Conservation (phyloP, 345 rosid genomes). For the Gossypium herbaceum region DNA sequence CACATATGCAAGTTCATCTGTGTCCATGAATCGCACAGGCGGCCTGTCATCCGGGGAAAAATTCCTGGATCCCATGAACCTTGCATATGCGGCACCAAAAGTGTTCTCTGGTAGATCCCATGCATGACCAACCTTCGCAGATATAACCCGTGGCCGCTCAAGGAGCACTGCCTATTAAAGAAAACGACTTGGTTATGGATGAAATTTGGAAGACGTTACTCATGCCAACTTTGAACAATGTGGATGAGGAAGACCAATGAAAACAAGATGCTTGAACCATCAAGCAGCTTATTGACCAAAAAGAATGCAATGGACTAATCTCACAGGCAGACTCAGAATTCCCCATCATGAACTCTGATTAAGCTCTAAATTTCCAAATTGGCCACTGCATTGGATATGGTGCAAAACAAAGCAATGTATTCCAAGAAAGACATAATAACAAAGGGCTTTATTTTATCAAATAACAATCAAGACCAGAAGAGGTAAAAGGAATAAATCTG, state of each 20-base stretch:
- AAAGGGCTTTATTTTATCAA: neutral
- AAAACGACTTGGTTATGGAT: neutral
- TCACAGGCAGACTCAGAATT: neutral
- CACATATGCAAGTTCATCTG: constrained; percentile 63
- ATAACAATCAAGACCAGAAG: neutral
- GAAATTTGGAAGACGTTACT: neutral
- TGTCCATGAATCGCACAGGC: constrained; percentile 75
- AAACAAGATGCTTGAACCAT: constrained; percentile 4
- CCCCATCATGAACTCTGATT: neutral
- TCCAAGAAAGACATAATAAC: neutral
- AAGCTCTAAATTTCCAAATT: neutral
- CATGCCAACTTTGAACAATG: neutral
- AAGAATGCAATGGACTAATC: neutral
- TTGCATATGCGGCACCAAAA: constrained; percentile 83
- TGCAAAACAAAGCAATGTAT: neutral
- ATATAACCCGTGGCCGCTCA: constrained; percentile 65
- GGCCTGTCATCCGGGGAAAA: constrained; percentile 78
- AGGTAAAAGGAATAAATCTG: neutral
- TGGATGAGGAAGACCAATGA: neutral
- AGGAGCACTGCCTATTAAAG: constrained; percentile 48
- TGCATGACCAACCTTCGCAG: constrained; percentile 54
- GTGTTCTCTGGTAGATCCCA: constrained; percentile 72
- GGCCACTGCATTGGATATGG: neutral
- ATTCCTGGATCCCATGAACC: constrained; percentile 82
- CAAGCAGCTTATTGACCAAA: neutral